Percentiles rank a stretch among this genome's conserved stretches.
Evolutionary conservation across 2,329 filamentous ascomycete genomes (phyloP).

Genomic region (Alternaria consortialis): DNA sequence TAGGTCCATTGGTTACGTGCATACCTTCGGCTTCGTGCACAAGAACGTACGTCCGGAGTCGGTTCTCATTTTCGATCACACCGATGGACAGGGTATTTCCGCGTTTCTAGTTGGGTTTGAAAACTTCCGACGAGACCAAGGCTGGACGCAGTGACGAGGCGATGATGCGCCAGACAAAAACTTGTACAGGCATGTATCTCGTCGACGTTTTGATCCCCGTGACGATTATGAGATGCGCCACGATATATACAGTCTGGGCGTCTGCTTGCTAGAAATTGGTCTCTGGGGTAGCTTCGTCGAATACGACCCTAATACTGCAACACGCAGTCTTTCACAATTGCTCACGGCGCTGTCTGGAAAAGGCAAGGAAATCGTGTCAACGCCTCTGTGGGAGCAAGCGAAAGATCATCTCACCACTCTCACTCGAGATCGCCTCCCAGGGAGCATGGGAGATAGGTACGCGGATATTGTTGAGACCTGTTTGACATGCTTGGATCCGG

Average conservation of each 20-base stretch:
- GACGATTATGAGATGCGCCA: constrained; percentile 62
- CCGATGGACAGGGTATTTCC: constrained; percentile 1
- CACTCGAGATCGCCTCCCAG: not conserved
- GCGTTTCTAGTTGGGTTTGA: constrained; percentile 59
- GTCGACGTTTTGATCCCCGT: constrained; percentile 55
- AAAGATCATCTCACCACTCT: not conserved
- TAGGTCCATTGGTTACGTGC: constrained; percentile 37
- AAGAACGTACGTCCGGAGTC: constrained; percentile 59
- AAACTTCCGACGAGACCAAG: constrained; percentile 50
- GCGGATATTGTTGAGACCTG: constrained; percentile 28
- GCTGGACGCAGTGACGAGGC: constrained; percentile 44
- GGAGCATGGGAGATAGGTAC: constrained; percentile 48
- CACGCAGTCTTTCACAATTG: constrained; percentile 7
- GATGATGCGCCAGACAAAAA: constrained; percentile 57
- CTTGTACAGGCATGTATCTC: constrained; percentile 61
- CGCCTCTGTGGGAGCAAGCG: too few relatives aligned
- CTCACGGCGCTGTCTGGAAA: constrained; percentile 1
- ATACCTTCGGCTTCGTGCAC: constrained; percentile 57
- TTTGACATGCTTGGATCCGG: constrained; percentile 28
- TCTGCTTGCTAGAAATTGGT: constrained; percentile 63
- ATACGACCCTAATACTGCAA: constrained; percentile 17
- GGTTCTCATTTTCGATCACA: constrained; percentile 43
- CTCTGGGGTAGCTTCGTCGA: constrained; percentile 55
- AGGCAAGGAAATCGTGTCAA: not conserved
- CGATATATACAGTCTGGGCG: constrained; percentile 66